A percentile compares a stretch with the other conserved stretches of the same genome.
These are phyloP conservation scores for Alternaria sp. DNA, from an alignment of 2,329 filamentous ascomycete genomes.

Conservation along the genomic window DNA sequence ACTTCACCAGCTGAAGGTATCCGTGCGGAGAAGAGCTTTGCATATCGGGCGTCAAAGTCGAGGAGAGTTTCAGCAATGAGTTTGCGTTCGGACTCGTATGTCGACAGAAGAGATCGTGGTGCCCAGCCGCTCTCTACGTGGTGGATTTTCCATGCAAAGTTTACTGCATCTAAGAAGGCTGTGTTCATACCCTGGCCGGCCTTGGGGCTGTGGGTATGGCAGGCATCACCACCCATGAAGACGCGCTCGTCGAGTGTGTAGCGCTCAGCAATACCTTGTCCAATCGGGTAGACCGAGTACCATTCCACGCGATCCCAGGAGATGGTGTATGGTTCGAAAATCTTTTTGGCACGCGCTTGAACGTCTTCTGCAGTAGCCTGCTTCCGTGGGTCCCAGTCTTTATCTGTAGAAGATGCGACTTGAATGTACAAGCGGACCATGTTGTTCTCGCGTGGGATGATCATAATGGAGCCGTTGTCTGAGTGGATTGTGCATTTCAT, in stretches of 20 bases:
- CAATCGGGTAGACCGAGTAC: conserved; percentile 72
- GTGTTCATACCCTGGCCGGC: conserved; percentile 72
- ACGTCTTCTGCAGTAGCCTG: conserved; percentile 67
- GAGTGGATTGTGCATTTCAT: conserved; percentile 75
- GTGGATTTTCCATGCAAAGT: conserved; percentile 96
- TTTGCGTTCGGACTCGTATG: conserved; percentile 88
- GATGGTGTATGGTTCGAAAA: conserved; percentile 67
- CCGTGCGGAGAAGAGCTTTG: conserved; percentile 85
- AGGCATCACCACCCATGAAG: conserved; percentile 71
- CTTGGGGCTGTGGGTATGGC: conserved; percentile 70
- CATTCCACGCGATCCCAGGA: conserved; percentile 71
- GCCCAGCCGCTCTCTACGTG: conserved; percentile 86
- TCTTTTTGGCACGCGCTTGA: conserved; percentile 65
- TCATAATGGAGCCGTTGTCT: conserved; percentile 69
- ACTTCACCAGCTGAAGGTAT: conserved; percentile 78
- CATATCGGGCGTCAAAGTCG: conserved; percentile 87
- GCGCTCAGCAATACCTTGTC: conserved; percentile 70
- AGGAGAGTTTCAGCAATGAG: conserved; percentile 84
- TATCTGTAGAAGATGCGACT: conserved; percentile 68
- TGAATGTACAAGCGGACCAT: conserved; percentile 66
- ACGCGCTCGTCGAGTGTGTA: conserved; percentile 71
- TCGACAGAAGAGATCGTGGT: conserved; percentile 75
- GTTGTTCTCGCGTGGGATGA: conserved; percentile 64
- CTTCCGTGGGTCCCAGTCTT: conserved; percentile 68
- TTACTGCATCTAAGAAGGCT: conserved; percentile 72